Base-by-base conservation (phyloP, 345 rosid genomes). In the Eutrema yunnanense region DNA sequence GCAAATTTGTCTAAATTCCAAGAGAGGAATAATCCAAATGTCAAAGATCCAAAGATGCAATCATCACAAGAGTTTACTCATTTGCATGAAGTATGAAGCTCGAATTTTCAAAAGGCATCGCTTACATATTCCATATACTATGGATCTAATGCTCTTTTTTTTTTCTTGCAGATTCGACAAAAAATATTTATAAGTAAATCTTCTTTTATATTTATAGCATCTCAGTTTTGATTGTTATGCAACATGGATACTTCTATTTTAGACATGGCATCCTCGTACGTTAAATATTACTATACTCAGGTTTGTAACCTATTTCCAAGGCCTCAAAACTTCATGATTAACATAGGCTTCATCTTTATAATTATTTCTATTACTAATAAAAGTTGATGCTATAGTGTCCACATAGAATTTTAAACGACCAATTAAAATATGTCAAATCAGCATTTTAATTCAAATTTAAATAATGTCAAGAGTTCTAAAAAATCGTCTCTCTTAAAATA, bases 11-110 rank as follows among this genome's bases (percentile, higher is more conserved):
- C 30, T 41, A 29, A 67, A 54, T 54, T 55, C 12, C 12, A 68
- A 55, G 44, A 68, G 51, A 54, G 42, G 53, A 54, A 67, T 41
- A 54, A 14, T 67, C 30, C 22, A 55, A 55, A 54, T 54, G 62
- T 29, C 3, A 55, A 32, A 55, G 41, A 40, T 12, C 6, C 13
- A 50, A 50, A 36, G 47, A 37, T 50, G 32, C 42, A n/a, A 67
- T 8, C 62, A 53, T 52, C 9, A 53, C 50, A 67, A 53, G 37
- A 26, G 34, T 51, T 51, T 2, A 26, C 10, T 53, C 40, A 55
- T 67, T 41, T 14, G 22, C 34, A 30, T 19, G 73, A 68, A 68
- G 4, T 27, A 52, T 52, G 72, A 37, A 51, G 40, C 14, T 56
- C 33, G 5, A 43, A 8, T 44, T 54, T 68, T 8, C 56, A 33